A percentile compares a stretch with the other conserved stretches of the same genome.
These are phyloP conservation scores for Ogataea pilisensis DNA, from an alignment of 805 yeast genomes.

Conservation along the genomic window DNA sequence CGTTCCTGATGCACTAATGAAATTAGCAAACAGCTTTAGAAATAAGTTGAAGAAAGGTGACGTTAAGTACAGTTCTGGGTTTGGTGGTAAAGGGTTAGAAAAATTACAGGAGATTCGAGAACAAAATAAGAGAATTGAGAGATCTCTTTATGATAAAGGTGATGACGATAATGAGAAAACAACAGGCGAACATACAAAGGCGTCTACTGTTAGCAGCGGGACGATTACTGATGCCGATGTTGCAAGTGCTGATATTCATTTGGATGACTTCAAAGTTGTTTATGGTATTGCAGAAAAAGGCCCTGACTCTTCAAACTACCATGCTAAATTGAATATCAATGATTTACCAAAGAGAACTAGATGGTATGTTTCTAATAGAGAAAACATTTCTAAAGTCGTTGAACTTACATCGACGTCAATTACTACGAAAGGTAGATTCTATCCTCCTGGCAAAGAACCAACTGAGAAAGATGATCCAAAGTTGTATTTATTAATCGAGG, in stretches of 20 bases:
- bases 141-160: conserved; percentile 41
- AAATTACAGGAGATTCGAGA: conserved; percentile 63
- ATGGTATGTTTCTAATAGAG: conserved; percentile 71
- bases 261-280: conserved; percentile 44
- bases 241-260: conserved; percentile 4
- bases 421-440: conserved; percentile 76
- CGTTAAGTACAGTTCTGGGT: conserved; percentile 64
- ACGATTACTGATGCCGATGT: conserved; percentile 5
- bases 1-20: conserved; percentile 46
- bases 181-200: no score
- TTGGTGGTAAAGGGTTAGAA: conserved; percentile 90
- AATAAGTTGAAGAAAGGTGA: conserved; percentile 64
- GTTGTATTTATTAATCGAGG: conserved; percentile 74
- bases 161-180: conserved; percentile 9
- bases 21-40: conserved; percentile 52
- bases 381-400: conserved; percentile 56
- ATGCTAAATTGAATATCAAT: conserved; percentile 71
- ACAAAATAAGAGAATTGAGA: conserved; percentile 45
- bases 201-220: no score
- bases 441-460: conserved; percentile 57
- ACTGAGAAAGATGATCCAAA: conserved; percentile 63
- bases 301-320: conserved; percentile 46
- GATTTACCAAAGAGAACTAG: conserved; percentile 80
- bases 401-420: conserved; percentile 73
- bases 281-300: conserved; percentile 41